These are phyloP conservation scores for Cladosporium cucumerinum DNA, from an alignment of 2,329 filamentous ascomycete species.

Conservation along the genomic window DNA sequence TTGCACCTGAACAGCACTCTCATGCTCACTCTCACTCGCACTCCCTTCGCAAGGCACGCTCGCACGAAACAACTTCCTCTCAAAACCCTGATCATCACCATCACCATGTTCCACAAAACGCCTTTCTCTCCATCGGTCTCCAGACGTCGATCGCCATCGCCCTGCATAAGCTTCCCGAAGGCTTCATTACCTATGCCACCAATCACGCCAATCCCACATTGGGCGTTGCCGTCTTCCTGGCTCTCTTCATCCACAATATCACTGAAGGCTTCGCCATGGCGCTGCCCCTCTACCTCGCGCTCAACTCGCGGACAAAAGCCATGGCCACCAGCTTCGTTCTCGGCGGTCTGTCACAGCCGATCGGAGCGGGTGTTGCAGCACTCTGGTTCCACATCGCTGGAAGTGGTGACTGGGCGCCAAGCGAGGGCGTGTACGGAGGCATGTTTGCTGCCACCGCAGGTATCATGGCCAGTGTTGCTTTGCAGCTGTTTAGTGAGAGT, in stretches of 20 bases:
- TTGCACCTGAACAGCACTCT: not conserved
- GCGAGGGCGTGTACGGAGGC: constrained; percentile 64
- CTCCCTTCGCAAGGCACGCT: constrained; percentile 21
- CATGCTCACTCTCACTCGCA: not conserved
- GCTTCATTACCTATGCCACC: constrained; percentile 87
- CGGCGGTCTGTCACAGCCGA: constrained; percentile 80
- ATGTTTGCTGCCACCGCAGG: constrained; percentile 89
- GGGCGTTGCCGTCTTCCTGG: constrained; percentile 89
- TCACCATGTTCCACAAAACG: constrained; percentile 91
- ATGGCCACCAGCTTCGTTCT: constrained; percentile 81
- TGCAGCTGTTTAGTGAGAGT: constrained; percentile 86
- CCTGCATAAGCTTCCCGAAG: constrained; percentile 89
- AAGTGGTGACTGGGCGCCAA: constrained; percentile 45
- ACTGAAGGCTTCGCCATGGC: constrained; percentile 95
- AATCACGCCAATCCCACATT: constrained; percentile 91
- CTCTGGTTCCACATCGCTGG: constrained; percentile 75
- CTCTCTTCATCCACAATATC: constrained; percentile 96
- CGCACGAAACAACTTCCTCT: constrained; percentile 18
- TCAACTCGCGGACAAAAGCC: constrained; percentile 73
- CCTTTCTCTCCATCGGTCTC: constrained; percentile 89
- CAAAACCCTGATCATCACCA: constrained; percentile 56
- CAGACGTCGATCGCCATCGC: constrained; percentile 95
- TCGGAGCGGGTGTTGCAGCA: constrained; percentile 79
- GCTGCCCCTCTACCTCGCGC: constrained; percentile 85
- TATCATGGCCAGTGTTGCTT: constrained; percentile 90